phyloP scores from a whole-genome alignment of 2,329 filamentous ascomycete genomes.

The Phoma sp. region DNA sequence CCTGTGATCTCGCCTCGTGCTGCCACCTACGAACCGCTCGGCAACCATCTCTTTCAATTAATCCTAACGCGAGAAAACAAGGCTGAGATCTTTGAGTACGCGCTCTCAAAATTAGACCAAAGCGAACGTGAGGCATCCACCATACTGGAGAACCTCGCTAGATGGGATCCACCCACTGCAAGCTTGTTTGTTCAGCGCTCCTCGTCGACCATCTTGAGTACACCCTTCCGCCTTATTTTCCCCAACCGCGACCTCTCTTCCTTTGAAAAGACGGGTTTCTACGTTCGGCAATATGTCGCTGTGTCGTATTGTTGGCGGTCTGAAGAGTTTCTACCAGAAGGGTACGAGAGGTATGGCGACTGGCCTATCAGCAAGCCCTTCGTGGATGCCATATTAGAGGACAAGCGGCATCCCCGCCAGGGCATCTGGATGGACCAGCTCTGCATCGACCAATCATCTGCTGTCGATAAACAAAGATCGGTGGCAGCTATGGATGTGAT shows the following conservation, averaged over 20 bases:
- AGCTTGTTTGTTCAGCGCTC: conserved; percentile 15
- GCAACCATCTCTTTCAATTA: conserved; percentile 16
- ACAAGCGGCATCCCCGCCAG: conserved; percentile 20
- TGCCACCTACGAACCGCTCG: conserved; percentile 9
- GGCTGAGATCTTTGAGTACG: conserved; percentile 18
- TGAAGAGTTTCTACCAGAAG: conserved; percentile 10
- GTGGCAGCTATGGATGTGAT: conserved; percentile 29
- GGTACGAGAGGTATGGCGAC: conserved; percentile 12
- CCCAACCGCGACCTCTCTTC: conserved; percentile 4
- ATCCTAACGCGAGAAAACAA: conserved; percentile 17
- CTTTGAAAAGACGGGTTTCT: conserved; percentile 18
- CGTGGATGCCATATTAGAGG: conserved; percentile 23
- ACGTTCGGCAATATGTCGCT: conserved; percentile 24
- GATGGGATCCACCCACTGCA: conserved; percentile 13
- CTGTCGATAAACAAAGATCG: conserved; percentile 16
- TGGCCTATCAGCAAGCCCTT: conserved; percentile 27
- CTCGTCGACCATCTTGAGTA: conserved; percentile 13
- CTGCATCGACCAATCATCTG: conserved; percentile 20
- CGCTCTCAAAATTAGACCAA: conserved; percentile 6
- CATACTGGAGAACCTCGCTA: conserved; percentile 12
- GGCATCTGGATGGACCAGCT: conserved; percentile 31
- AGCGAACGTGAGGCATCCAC: conserved; percentile 5
- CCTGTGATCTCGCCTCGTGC: not conserved
- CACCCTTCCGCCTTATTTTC: conserved; percentile 25
- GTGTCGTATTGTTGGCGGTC: conserved; percentile 28